Conservation (phyloP, 345 rosid species). For the Lepidium sativum region DNA sequence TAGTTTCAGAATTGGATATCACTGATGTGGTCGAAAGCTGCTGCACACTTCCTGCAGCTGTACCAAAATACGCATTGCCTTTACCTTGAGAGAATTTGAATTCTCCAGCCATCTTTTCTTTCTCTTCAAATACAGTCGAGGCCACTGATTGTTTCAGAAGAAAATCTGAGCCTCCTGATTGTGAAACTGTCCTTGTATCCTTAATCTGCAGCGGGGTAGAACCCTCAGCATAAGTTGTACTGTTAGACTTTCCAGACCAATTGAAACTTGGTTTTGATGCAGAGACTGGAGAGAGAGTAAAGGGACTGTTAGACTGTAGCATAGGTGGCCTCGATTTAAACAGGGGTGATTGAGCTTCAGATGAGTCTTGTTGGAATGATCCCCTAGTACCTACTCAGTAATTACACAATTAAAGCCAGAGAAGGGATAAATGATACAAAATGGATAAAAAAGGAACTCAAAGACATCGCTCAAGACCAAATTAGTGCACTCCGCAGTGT, state of each 20-base stretch:
- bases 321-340: slow-evolving; percentile 31
- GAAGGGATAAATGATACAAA: background rate
- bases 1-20: slow-evolving; percentile 15
- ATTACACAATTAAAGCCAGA: slow-evolving; percentile 6
- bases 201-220: slow-evolving; percentile 20
- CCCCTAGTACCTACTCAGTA: slow-evolving; percentile 34
- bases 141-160: slow-evolving; percentile 27
- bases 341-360: slow-evolving; percentile 32
- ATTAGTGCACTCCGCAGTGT: slow-evolving; percentile 5
- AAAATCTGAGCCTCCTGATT: slow-evolving; percentile 32
- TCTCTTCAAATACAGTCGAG: slow-evolving; percentile 19
- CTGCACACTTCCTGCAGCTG: slow-evolving; percentile 22
- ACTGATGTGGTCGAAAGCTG: background rate
- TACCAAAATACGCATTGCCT: slow-evolving; percentile 20
- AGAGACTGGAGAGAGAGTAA: slow-evolving; percentile 27
- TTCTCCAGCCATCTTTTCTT: slow-evolving; percentile 33
- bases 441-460: slow-evolving; percentile 2
- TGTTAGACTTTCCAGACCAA: slow-evolving; percentile 20
- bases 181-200: slow-evolving; percentile 31
- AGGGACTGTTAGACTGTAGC: slow-evolving; percentile 27
- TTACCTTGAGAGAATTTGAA: slow-evolving; percentile 21
- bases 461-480: background rate
- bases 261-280: slow-evolving; percentile 27
- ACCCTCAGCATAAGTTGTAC: slow-evolving; percentile 26
- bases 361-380: slow-evolving; percentile 28